Base-by-base conservation (phyloP, 768 basidiomycete genomes). In the Suillus fuscotomentosus region DNA sequence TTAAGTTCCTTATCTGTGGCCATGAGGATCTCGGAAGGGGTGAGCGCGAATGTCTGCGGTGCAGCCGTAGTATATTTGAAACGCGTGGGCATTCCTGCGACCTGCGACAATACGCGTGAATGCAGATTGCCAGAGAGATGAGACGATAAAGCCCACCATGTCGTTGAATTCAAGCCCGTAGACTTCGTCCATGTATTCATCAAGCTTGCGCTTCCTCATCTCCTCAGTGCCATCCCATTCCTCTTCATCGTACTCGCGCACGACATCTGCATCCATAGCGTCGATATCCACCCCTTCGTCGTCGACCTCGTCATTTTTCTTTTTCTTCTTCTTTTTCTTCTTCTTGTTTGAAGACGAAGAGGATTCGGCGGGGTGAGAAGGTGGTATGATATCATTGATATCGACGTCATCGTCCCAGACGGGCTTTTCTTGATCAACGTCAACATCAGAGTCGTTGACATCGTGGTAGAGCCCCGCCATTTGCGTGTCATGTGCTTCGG, bases 151-250 rank as follows among this genome's bases (percentile, higher is more conserved):
- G 81, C 89, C 70, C 65, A 95, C 96, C 81, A 98, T 86, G 70
- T 97, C 96, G 75, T 98, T 98, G 80, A 98, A 97, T 66, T 98
- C 97, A 20, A 99, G 82, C 42, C 83, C 88, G 73, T 95, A 90
- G 48, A 99, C 81, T 74, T 95, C 92, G 66, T 95, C 91, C 91
- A 98, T 91, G 70, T 96, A 94, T 71, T 93, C 83, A 61, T 96
- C 87, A 64, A 95, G 75, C 70, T 90, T 90, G 60, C 83, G 81
- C 76, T 95, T 94, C 61, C 92, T 84, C 86, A 92, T 93, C 71
- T 92, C 92, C 71, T 96, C 92, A n/a, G 92, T 94, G 1, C 91
- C 92, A 69, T 88, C 88, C 89, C 91, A 92, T 66, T 92, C 91
- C 22, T 87, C 87, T 6, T 84, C 86, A 43, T 64, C 70, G 60